A percentile compares a stretch with the other conserved stretches of the same genome.
Conservation (phyloP, 768 basidiomycete genomes). For the Naganishia vaughanmartiniae region DNA sequence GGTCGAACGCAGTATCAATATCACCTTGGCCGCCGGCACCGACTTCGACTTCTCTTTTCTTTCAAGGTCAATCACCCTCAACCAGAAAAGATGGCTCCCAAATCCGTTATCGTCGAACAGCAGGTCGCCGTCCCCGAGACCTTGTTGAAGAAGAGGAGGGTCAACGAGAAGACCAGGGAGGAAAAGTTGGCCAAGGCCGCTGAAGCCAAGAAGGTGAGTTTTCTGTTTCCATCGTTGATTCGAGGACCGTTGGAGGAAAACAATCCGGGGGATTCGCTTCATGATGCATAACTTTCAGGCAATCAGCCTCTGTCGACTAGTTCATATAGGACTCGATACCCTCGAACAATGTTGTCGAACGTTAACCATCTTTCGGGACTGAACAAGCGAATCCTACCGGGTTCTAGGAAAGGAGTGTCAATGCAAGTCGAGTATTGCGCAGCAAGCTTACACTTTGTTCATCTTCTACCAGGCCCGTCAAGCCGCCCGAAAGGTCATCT, state of each 20-base stretch:
- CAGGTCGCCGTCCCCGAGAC: conserved; percentile 95
- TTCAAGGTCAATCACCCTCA: conserved; percentile 25
- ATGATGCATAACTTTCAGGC: conserved; percentile 79
- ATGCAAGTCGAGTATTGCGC: too few species aligned
- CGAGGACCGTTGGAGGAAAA: not conserved
- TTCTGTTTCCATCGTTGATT: not conserved
- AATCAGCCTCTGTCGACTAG: conserved; percentile 69
- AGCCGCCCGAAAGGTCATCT: conserved; percentile 92
- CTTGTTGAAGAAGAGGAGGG: conserved; percentile 98
- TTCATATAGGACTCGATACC: conserved; percentile 30
- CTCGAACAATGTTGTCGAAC: conserved; percentile 67
- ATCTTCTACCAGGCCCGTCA: conserved; percentile 65
- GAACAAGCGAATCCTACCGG: conserved; percentile 50
- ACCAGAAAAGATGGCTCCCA: conserved; percentile 38
- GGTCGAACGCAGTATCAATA: not conserved
- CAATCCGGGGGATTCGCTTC: conserved; percentile 15
- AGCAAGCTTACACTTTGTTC: not conserved
- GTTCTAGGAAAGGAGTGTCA: not conserved
- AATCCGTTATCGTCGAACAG: conserved; percentile 33
- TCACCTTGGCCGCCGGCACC: not conserved
- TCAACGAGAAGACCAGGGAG: conserved; percentile 93
- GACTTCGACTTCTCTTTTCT: conserved; percentile 18
- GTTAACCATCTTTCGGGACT: conserved; percentile 96
- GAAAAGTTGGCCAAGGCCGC: conserved; percentile 79
- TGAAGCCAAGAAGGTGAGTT: conserved; percentile 81